Percentiles rank a stretch among this genome's conserved stretches.
These are phyloP conservation scores for Asterophora parasitica DNA, from an alignment of 768 basidiomycete species.

Conservation along the genomic window DNA sequence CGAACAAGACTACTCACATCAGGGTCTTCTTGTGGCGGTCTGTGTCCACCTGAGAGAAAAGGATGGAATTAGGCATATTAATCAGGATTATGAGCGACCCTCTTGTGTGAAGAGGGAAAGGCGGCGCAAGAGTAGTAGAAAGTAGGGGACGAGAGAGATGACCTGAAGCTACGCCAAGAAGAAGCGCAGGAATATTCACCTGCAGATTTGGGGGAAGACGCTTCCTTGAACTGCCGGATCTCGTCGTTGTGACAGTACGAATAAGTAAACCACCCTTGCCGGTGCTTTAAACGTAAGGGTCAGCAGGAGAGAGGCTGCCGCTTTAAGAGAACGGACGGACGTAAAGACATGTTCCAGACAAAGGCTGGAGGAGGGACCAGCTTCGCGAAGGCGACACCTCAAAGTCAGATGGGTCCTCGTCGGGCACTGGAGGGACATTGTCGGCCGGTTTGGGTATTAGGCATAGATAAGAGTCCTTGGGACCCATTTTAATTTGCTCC, in stretches of 20 bases:
- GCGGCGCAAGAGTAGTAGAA: slow-evolving; percentile 6
- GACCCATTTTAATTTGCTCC: slow-evolving; percentile 72
- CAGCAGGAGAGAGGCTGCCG: slow-evolving; percentile 20
- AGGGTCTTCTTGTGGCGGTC: slow-evolving; percentile 82
- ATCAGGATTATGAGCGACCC: slow-evolving; percentile 10
- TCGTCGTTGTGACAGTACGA: slow-evolving; percentile 93
- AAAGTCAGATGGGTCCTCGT: slow-evolving; percentile 48
- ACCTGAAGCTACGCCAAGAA: slow-evolving; percentile 7
- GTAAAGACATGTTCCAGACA: slow-evolving; percentile 80
- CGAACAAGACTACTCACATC: slow-evolving; percentile 47
- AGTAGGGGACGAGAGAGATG: slow-evolving; percentile 2
- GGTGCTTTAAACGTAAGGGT: slow-evolving; percentile 50
- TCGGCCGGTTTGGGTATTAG: slow-evolving; percentile 65
- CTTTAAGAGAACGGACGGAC: slow-evolving; percentile 44
- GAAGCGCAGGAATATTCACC: slow-evolving; percentile 40
- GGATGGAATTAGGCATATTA: slow-evolving; percentile 11
- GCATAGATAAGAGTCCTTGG: slow-evolving; percentile 68
- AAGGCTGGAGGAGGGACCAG: slow-evolving; percentile 78
- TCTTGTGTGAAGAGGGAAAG: slow-evolving; percentile 4
- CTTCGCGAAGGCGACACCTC: slow-evolving; percentile 68
- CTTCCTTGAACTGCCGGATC: slow-evolving; percentile 94
- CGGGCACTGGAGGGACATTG: slow-evolving; percentile 34
- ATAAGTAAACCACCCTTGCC: slow-evolving; percentile 96
- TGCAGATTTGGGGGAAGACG: slow-evolving; percentile 46
- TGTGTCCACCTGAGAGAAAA: slow-evolving; percentile 52